Evolutionary conservation across 73 alveolate genomes (phyloP).

Genomic region (Strombidium stylifer): DNA sequence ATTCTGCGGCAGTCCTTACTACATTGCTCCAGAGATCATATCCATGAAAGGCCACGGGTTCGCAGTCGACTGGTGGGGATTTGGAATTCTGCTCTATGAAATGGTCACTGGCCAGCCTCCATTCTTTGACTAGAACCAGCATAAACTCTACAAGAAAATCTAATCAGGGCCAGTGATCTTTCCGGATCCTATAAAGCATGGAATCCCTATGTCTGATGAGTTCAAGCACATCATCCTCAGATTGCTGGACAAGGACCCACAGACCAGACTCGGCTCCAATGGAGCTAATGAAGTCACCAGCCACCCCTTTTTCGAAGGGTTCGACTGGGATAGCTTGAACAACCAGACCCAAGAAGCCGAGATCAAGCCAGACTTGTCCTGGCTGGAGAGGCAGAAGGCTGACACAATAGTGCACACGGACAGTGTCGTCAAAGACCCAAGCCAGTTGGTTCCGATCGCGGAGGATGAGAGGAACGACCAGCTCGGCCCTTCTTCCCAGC

Average conservation of each 20-base stretch:
- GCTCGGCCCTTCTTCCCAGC: no score
- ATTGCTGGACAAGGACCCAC: constrained; percentile 68
- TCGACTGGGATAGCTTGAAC: no score
- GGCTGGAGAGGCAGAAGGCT: no score
- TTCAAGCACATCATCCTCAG: constrained; percentile 32
- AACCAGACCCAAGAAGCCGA: constrained; percentile 30
- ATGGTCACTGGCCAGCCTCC: constrained; percentile 95
- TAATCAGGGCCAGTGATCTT: constrained; percentile 43
- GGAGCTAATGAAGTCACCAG: constrained; percentile 70
- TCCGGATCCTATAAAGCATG: constrained; percentile 57
- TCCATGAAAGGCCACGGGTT: constrained; percentile 84
- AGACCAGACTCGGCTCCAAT: constrained; percentile 71
- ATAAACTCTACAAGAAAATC: constrained; percentile 65
- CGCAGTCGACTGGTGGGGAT: constrained; percentile 97
- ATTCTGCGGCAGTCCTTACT: constrained; percentile 96
- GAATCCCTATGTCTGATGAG: constrained; percentile 51
- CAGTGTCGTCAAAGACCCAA: no score
- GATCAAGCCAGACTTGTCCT: constrained; percentile 53
- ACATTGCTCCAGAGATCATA: constrained; percentile 96
- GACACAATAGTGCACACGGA: no score
- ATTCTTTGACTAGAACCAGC: constrained; percentile 84
- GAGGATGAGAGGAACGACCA: no score
- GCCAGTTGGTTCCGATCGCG: no score
- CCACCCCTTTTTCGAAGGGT: constrained; percentile 81
- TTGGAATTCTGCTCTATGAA: constrained; percentile 90